Percentiles rank a stretch among this genome's conserved stretches.
Evolutionary conservation across 208 protist genomes (phyloP).

Genomic region (Trypanosoma cruzi): DNA sequence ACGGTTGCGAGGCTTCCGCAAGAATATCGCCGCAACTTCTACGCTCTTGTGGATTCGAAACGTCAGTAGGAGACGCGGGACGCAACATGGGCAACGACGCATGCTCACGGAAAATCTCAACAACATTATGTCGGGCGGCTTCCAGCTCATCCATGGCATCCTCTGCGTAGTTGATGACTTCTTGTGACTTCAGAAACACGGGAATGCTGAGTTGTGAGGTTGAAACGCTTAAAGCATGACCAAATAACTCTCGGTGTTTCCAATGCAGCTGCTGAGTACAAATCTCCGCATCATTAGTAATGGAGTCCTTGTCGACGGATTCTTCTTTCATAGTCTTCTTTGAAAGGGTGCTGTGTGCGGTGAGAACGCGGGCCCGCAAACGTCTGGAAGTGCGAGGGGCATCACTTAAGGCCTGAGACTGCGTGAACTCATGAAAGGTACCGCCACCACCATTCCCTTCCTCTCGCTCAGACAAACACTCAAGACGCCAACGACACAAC

Average conservation of each 20-base stretch:
- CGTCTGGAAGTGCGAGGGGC: slow-evolving; percentile 22
- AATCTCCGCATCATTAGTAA: neutral
- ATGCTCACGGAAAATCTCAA: slow-evolving; percentile 47
- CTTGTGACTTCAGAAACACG: slow-evolving; percentile 23
- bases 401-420: slow-evolving; percentile 4
- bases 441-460: neutral
- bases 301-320: neutral
- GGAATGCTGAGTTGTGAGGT: slow-evolving; percentile 25
- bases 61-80: slow-evolving; percentile 1
- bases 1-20: slow-evolving; percentile 24
- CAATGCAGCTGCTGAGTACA: slow-evolving; percentile 13
- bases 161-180: slow-evolving; percentile 8
- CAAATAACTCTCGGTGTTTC: slow-evolving; percentile 30
- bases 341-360: slow-evolving; percentile 21
- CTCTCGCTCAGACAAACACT: slow-evolving; percentile 12
- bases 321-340: neutral
- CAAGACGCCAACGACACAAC: slow-evolving; percentile 26
- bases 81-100: slow-evolving; percentile 31
- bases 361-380: slow-evolving; percentile 23
- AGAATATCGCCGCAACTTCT: slow-evolving; percentile 13
- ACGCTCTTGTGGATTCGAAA: neutral
- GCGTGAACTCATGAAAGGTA: neutral
- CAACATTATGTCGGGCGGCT: neutral
- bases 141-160: slow-evolving; percentile 22
- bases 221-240: slow-evolving; percentile 14